These are phyloP conservation scores for Eutrema salsugineum DNA, from an alignment of 441 rosid genomes.

Conservation along the genomic window DNA sequence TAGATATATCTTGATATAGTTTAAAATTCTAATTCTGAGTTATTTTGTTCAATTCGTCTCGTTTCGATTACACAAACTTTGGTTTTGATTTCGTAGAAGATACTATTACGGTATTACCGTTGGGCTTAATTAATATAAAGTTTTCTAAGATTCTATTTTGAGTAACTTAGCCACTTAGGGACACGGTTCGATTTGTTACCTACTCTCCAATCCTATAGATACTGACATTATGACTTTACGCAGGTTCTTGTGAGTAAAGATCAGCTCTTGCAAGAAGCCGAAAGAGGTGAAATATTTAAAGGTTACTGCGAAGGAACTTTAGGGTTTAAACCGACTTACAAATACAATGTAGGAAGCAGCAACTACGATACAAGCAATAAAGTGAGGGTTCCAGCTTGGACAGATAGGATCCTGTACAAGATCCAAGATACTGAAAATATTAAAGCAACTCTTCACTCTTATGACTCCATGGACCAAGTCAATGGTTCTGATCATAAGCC, in stretches of 20 bases:
- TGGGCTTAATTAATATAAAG: too few species aligned
- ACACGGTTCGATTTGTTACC: neutral
- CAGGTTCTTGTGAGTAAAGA: slow-evolving; percentile 62
- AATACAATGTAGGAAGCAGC: slow-evolving; percentile 57
- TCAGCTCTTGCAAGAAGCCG: slow-evolving; percentile 75
- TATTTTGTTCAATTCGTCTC: too few species aligned
- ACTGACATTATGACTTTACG: neutral
- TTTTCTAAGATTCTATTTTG: too few species aligned
- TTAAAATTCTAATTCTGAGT: neutral
- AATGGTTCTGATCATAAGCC: slow-evolving; percentile 76
- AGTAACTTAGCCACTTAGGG: too few species aligned
- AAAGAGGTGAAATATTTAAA: slow-evolving; percentile 54
- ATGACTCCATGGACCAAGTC: slow-evolving; percentile 58
- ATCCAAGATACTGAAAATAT: slow-evolving; percentile 40
- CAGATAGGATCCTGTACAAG: slow-evolving; percentile 66
- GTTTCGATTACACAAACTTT: too few species aligned
- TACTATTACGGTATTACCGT: too few species aligned
- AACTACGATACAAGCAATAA: slow-evolving; percentile 68
- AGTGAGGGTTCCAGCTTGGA: slow-evolving; percentile 79
- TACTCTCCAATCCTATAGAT: neutral
- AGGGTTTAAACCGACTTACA: slow-evolving; percentile 72
- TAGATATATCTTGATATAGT: neutral
- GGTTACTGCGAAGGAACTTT: slow-evolving; percentile 65
- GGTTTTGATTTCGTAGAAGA: too few species aligned
- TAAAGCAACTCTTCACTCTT: slow-evolving; percentile 42